Conservation (phyloP, 148 eudicot species). For the Heliosperma pusillum region DNA sequence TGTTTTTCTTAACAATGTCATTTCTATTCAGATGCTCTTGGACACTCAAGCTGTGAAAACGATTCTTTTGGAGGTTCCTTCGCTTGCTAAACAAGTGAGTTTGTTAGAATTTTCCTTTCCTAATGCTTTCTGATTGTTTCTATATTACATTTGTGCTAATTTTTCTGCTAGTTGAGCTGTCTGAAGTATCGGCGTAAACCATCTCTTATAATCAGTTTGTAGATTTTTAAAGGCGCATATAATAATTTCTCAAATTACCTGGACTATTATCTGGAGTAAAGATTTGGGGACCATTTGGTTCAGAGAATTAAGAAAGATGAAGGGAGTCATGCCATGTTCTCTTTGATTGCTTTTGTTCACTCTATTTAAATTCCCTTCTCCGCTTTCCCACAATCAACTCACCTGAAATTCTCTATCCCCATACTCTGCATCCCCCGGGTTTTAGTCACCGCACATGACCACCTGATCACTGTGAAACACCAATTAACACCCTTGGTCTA, state of each 20-base stretch:
- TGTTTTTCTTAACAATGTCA: not conserved
- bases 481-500: no score
- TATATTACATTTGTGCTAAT: not conserved
- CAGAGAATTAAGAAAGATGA: not conserved
- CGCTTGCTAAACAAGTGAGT: constrained; percentile 87
- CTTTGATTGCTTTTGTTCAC: not conserved
- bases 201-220: constrained; percentile 7
- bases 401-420: no score
- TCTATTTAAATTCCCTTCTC: not conserved
- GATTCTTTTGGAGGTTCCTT: constrained; percentile 91
- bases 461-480: no score
- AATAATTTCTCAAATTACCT: no score
- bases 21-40: constrained; percentile 74
- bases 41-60: constrained; percentile 99
- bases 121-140: not conserved
- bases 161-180: not conserved
- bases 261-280: not conserved
- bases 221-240: not conserved
- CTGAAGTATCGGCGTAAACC: not conserved
- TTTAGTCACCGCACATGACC: no score
- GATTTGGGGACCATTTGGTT: not conserved
- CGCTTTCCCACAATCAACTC: no score
- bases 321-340: not conserved
- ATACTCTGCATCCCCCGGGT: no score
- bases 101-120: not conserved